Evolutionary conservation across 1,139 yeast genomes (phyloP).

Genomic region (Candida sp.): DNA sequence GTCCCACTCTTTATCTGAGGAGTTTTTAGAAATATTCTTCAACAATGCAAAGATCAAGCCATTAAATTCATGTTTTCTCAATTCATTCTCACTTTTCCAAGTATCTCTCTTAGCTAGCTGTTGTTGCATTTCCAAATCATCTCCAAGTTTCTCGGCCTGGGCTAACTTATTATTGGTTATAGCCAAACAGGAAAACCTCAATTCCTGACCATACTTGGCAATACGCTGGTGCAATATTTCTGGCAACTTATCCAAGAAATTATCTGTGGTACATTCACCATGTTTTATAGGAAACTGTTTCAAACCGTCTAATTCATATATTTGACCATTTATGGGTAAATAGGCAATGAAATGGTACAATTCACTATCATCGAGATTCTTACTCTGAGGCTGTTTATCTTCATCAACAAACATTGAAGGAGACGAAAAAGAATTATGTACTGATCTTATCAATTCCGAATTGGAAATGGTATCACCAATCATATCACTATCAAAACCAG

Average conservation of each 20-base stretch:
- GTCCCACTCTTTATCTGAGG: slow-evolving; percentile 46
- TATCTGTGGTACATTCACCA: slow-evolving; percentile 35
- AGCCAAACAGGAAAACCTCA: slow-evolving; percentile 59
- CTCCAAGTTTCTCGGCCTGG: slow-evolving; percentile 33
- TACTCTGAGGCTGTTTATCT: slow-evolving; percentile 25
- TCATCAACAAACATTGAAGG: slow-evolving; percentile 52
- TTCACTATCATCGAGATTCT: slow-evolving; percentile 48
- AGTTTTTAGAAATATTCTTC: slow-evolving; percentile 32
- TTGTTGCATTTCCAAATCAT: slow-evolving; percentile 21
- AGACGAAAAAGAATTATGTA: slow-evolving; percentile 60
- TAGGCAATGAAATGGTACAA: slow-evolving; percentile 65
- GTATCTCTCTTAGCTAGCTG: slow-evolving; percentile 33
- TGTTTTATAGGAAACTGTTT: slow-evolving; percentile 59
- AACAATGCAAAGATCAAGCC: slow-evolving; percentile 49
- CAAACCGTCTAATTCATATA: slow-evolving; percentile 70
- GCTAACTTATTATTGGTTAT: slow-evolving; percentile 51
- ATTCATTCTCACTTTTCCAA: slow-evolving; percentile 39
- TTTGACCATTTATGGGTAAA: slow-evolving; percentile 37
- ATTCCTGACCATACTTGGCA: slow-evolving; percentile 44
- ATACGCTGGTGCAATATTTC: slow-evolving; percentile 45
- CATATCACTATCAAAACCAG: slow-evolving; percentile 54
- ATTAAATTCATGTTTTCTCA: slow-evolving; percentile 55
- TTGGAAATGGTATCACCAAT: slow-evolving; percentile 65
- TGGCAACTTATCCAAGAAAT: slow-evolving; percentile 44
- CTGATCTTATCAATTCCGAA: slow-evolving; percentile 54